phyloP scores from a whole-genome alignment of 345 rosid species.

The Linum tenue region DNA sequence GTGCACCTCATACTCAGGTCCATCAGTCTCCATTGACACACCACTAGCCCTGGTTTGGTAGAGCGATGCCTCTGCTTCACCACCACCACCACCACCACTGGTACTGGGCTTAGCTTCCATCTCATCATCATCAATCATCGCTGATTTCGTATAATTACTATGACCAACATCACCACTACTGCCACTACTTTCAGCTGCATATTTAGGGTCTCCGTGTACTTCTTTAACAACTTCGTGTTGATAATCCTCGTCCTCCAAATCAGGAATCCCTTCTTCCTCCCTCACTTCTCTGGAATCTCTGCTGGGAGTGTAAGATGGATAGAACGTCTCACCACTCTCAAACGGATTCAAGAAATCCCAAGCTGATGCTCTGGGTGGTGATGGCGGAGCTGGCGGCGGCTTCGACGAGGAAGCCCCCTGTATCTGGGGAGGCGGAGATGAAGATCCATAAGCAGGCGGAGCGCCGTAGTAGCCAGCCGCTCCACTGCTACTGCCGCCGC shows the following conservation, averaged over 20 bases:
- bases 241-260: slow-evolving; percentile 71
- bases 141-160: slow-evolving; percentile 22
- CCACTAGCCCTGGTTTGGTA: slow-evolving; percentile 37
- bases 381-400: slow-evolving; percentile 76
- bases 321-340: slow-evolving; percentile 37
- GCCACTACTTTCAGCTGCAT: slow-evolving; percentile 12
- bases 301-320: slow-evolving; percentile 43
- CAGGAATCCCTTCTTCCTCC: slow-evolving; percentile 94
- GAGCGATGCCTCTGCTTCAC: slow-evolving; percentile 26
- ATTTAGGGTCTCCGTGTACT: slow-evolving; percentile 43
- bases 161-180: not conserved
- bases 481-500: not conserved
- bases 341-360: slow-evolving; percentile 82
- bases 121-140: slow-evolving; percentile 21
- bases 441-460: slow-evolving; percentile 30
- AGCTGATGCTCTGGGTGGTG: slow-evolving; percentile 54
- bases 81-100: slow-evolving; percentile 11
- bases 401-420: slow-evolving; percentile 39
- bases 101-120: slow-evolving; percentile 14
- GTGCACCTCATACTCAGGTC: slow-evolving; percentile 57
- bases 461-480: slow-evolving; percentile 29
- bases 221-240: slow-evolving; percentile 63
- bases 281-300: slow-evolving; percentile 68
- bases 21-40: slow-evolving; percentile 35
- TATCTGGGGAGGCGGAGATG: slow-evolving; percentile 11